Percentiles rank a stretch among this genome's conserved stretches.
phyloP scores from a whole-genome alignment of 257 asterid species.

The Jasminum sambac region DNA sequence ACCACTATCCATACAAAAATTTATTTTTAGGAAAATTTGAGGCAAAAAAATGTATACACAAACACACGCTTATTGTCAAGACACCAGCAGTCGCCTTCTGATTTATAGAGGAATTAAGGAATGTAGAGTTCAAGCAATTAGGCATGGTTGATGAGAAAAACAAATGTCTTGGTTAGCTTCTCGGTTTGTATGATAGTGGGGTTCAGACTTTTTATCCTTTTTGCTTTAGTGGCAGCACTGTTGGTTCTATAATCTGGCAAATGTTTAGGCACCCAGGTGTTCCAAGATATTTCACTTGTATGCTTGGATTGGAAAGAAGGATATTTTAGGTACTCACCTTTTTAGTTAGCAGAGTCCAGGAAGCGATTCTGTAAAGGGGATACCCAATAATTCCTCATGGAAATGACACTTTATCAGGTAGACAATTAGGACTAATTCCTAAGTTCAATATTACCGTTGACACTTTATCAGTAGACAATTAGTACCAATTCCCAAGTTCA shows the following conservation, averaged over 20 bases:
- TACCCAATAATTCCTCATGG: neutral
- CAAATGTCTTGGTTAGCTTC: neutral
- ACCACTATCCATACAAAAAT: too few relatives aligned
- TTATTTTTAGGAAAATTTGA: too few relatives aligned
- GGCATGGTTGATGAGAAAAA: neutral
- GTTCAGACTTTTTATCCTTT: neutral
- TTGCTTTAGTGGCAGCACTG: neutral
- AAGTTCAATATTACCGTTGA: neutral
- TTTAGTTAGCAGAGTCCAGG: neutral
- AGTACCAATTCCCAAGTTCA: too few relatives aligned
- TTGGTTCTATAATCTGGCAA: neutral
- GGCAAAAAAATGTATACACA: too few relatives aligned
- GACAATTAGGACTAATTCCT: neutral
- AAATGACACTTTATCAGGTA: neutral
- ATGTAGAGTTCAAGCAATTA: neutral
- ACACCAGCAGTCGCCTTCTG: neutral
- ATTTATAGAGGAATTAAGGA: neutral
- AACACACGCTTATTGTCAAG: neutral
- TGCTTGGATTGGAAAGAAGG: conserved; percentile 1
- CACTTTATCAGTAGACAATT: too few relatives aligned
- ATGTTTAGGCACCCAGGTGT: neutral
- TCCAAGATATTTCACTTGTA: neutral
- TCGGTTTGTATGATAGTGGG: neutral
- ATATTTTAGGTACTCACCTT: conserved; percentile 9
- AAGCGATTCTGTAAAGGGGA: neutral